Evolutionary conservation across 2,329 filamentous ascomycete genomes (phyloP), one percentile per base, ranked within the genome.

Genomic region (Dactylonectria estremocensis): DNA sequence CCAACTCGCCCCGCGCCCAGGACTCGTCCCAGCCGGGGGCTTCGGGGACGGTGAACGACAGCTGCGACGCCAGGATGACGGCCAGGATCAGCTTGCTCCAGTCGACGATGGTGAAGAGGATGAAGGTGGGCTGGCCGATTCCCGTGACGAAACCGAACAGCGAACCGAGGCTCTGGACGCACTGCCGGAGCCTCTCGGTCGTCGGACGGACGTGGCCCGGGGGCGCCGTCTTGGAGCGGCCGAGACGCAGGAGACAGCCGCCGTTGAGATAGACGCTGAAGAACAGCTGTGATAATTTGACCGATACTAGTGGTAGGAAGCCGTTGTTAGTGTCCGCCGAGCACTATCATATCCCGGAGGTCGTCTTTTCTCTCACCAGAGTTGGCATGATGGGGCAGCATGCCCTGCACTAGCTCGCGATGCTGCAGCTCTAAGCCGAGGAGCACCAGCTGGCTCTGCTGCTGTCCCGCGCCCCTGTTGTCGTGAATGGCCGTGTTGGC

Each of bases 341-440:
- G 4, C 7, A 4, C 24, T 28, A 28, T 5, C 24, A 28, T 28
- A 28, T 28, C 24, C 24, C 24, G 24, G 24, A 7, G 7, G 24
- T 28, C n/a, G 24, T 28, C 24, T 28, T 16, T 13, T n/a, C n/a
- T 22, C 68, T 35, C 69, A 76, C 70, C 54, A 22, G 67, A 64
- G 10, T 74, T 71, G 3, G 78, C 74, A 18, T 85, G 66, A 9
- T 78, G 71, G 1, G 72, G 69, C 0, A 82, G 74, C 58, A 88
- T 83, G 2, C 65, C 67, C 6, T 72, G 68, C 46, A 82, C 79
- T 70, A 75, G 81, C 45, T 86, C 83, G n/a, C 73, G 70, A 9
- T 85, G 74, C 69, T 88, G 85, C 3, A 82, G 74, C 64, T 86
- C 84, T 31, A 88, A 80, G 0, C 86, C 86, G 2, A 82, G 77